Base-by-base conservation (phyloP, 2,329 filamentous ascomycete species). In the Talaromyces pinophilus region DNA sequence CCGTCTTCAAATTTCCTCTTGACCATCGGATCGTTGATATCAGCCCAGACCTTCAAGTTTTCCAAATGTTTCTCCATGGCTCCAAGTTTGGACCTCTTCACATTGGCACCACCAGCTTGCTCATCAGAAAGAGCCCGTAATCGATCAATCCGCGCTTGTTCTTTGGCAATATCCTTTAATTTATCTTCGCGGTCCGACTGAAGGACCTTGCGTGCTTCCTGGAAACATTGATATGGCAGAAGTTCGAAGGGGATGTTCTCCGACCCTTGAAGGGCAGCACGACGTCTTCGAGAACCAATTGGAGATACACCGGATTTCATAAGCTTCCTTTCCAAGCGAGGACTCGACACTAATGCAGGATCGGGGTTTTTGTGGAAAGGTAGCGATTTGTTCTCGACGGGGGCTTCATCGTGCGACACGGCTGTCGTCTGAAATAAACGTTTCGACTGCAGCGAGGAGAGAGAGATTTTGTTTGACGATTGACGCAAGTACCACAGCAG, bases 1-100 rank as follows among this genome's bases (percentile, higher is more conserved):
- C 93, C 93, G 79, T 98, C 93, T 77, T 99, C 95, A 71, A 96
- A 98, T 71, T 87, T 89, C 81, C 92, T 92, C 87, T 97, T 97
- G 68, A 98, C 92, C 44, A 92, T 73, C 0, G 95, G 95, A 75
- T 98, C 95, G 77, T 98, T 98, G 79, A 96, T 93, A 75, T 99
- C 95, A 28, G 93, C 93, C 69, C 91, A 81, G 46, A 99, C 90
- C 86, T 97, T 96, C 76, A 97, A 82, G 64, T 88, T 79, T 76
- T 96, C 90, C 64, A 97, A 76, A 72, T 92, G 82, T 70, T 86
- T 82, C 74, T 87, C 83, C 88, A 97, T 87, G 71, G 88, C 90
- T 55, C 82, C 81, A 68, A 98, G 74, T 70, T 86, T 86, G 67
- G 83, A 84, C 73, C 91, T 86, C 80, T 92, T 92, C 72, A 84